Conservation (phyloP, 768 basidiomycete genomes). For the Leccinum fibrillosum region DNA sequence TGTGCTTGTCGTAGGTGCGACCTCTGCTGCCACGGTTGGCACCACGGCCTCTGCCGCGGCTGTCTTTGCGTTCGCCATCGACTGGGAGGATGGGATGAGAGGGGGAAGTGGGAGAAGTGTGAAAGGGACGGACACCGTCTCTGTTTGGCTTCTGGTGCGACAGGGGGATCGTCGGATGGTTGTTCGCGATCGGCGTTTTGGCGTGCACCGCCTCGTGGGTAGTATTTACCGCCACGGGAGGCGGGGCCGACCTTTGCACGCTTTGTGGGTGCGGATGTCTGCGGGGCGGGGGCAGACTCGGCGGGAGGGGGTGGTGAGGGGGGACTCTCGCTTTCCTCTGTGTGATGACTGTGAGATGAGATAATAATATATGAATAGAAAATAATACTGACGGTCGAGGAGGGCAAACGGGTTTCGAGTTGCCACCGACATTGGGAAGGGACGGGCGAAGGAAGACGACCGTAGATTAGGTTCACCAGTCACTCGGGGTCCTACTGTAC, state of each 20-base stretch:
- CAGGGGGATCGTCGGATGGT: slow-evolving; percentile 36
- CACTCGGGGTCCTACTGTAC: slow-evolving; percentile 46
- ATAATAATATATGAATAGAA: slow-evolving; percentile 4
- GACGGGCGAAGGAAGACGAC: slow-evolving; percentile 2
- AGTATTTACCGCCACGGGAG: slow-evolving; percentile 67
- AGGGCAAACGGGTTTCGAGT: slow-evolving; percentile 83
- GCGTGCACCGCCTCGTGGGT: slow-evolving; percentile 56
- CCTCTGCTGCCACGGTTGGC: slow-evolving; percentile 47
- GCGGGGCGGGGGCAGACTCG: slow-evolving; percentile 23
- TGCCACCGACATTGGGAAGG: slow-evolving; percentile 77
- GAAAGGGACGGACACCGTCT: slow-evolving; percentile 28
- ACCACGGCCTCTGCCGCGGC: slow-evolving; percentile 36
- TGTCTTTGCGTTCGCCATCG: slow-evolving; percentile 45
- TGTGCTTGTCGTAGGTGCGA: slow-evolving; percentile 83
- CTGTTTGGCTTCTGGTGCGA: slow-evolving; percentile 31
- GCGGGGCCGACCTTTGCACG: slow-evolving; percentile 56
- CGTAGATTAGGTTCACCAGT: background rate
- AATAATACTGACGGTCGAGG: slow-evolving; percentile 60
- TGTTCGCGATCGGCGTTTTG: slow-evolving; percentile 39
- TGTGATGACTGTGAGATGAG: background rate
- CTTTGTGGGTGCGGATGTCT: slow-evolving; percentile 36
- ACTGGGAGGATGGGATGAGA: slow-evolving; percentile 21
- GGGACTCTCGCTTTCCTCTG: slow-evolving; percentile 48
- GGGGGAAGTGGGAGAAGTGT: background rate
- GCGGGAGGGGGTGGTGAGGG: slow-evolving; percentile 36